Conservation (phyloP, 371 early-diverging fungal genomes). For the Syncephalis plumigaleata region DNA sequence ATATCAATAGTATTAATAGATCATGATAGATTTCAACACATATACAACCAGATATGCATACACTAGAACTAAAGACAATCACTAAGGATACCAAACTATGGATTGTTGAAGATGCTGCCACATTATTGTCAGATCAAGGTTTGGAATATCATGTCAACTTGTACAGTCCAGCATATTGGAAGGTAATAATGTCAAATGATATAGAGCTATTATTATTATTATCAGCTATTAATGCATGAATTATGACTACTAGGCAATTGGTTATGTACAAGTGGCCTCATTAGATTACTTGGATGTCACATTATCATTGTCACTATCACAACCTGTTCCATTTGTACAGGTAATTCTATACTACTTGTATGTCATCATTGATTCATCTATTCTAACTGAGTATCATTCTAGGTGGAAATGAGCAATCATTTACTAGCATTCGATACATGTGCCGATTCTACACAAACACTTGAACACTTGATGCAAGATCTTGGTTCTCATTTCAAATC, state of each 20-base stretch:
- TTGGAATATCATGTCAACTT: too few species aligned
- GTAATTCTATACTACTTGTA: neutral
- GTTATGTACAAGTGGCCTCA: constrained; percentile 16
- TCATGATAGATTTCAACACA: constrained; percentile 18
- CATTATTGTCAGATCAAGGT: too few species aligned
- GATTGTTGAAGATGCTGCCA: constrained; percentile 17
- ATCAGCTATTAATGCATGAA: neutral
- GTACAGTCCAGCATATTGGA: constrained; percentile 5
- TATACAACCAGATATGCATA: constrained; percentile 26
- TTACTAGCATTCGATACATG: constrained; percentile 46
- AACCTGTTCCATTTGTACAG: neutral
- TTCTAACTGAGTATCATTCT: constrained; percentile 11
- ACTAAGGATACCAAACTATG: constrained; percentile 18
- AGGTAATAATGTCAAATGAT: constrained; percentile 1
- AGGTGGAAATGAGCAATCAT: constrained; percentile 39
- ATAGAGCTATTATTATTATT: neutral
- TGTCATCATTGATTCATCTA: neutral
- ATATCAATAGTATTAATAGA: too few species aligned
- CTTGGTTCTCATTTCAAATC: constrained; percentile 9
- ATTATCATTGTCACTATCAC: constrained; percentile 2
- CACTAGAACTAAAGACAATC: constrained; percentile 18
- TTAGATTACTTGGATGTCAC: constrained; percentile 20
- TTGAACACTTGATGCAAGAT: constrained; percentile 29
- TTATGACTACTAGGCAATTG: constrained; percentile 13
- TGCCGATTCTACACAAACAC: constrained; percentile 53